These are phyloP conservation scores for Beta vulgaris DNA, from an alignment of 148 eudicot species.

Conservation along the genomic window DNA sequence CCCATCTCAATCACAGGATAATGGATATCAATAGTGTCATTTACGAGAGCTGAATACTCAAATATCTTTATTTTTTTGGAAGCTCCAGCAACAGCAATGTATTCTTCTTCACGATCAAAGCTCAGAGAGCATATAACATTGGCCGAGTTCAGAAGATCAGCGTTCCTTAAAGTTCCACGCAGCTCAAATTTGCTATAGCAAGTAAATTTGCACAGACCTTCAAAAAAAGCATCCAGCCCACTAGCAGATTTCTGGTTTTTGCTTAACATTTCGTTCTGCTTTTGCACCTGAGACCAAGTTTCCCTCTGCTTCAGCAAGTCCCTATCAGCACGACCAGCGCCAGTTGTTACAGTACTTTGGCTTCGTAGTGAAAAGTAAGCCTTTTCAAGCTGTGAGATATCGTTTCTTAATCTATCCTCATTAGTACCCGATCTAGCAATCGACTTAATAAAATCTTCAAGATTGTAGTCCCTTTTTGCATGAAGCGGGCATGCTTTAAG, in stretches of 20 bases:
- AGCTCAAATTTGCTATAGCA: slow-evolving; percentile 67
- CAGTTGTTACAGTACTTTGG: slow-evolving; percentile 31
- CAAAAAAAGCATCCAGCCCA: slow-evolving; percentile 55
- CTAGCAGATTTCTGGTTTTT: slow-evolving; percentile 33
- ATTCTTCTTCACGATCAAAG: slow-evolving; percentile 87
- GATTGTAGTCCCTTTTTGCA: slow-evolving; percentile 22
- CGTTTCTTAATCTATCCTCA: slow-evolving; percentile 40
- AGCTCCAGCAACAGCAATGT: slow-evolving; percentile 83
- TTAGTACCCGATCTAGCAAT: slow-evolving; percentile 28
- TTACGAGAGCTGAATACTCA: slow-evolving; percentile 52
- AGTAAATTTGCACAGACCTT: slow-evolving; percentile 73
- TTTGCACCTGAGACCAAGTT: slow-evolving; percentile 20
- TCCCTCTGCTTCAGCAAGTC: slow-evolving; percentile 49
- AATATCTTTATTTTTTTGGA: slow-evolving; percentile 75
- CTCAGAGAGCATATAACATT: slow-evolving; percentile 79
- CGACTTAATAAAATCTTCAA: slow-evolving; percentile 28
- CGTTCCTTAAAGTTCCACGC: slow-evolving; percentile 56
- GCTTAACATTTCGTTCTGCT: slow-evolving; percentile 23
- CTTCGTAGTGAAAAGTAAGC: slow-evolving; percentile 72
- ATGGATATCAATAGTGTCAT: slow-evolving; percentile 62
- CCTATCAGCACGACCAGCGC: slow-evolving; percentile 33
- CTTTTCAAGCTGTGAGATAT: slow-evolving; percentile 62
- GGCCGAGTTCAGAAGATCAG: slow-evolving; percentile 54
- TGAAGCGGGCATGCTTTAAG: slow-evolving; percentile 27
- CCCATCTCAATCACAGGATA: slow-evolving; percentile 81